Conservation (phyloP, 495 filamentous ascomycete species). For the Friedmanniomyces endolithicus region DNA sequence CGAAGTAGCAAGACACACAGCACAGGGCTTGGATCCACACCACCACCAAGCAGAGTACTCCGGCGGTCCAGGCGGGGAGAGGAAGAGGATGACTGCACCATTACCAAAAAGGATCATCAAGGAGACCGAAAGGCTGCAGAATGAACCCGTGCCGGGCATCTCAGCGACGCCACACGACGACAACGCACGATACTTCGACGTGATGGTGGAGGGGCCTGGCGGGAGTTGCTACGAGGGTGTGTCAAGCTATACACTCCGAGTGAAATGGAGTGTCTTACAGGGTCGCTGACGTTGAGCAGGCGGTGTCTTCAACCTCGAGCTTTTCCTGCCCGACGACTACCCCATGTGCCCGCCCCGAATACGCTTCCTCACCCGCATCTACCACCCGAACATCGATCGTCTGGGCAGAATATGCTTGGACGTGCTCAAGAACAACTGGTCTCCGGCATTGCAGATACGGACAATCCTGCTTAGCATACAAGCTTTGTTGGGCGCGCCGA, state of each 20-base stretch:
- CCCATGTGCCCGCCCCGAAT: conserved; percentile 99
- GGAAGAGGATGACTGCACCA: conserved; percentile 32
- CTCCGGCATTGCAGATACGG: conserved; percentile 91
- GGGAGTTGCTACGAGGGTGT: conserved; percentile 87
- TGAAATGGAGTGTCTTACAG: neutral
- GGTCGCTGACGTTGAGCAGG: conserved; percentile 38
- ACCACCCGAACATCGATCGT: conserved; percentile 97
- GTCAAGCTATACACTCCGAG: neutral
- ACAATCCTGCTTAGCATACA: conserved; percentile 97
- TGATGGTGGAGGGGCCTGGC: conserved; percentile 87
- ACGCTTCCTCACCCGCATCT: conserved; percentile 96
- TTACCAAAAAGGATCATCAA: conserved; percentile 95
- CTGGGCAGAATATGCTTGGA: conserved; percentile 94
- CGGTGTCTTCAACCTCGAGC: conserved; percentile 91
- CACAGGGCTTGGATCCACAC: neutral
- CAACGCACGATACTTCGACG: conserved; percentile 95
- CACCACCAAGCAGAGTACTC: neutral
- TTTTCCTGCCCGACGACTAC: conserved; percentile 99
- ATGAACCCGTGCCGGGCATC: conserved; percentile 92
- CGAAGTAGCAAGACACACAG: neutral
- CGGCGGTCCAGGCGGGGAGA: neutral
- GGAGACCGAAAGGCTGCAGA: conserved; percentile 94
- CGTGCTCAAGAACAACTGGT: conserved; percentile 99
- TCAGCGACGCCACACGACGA: conserved; percentile 96
- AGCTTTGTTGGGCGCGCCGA: conserved; percentile 87